Percentiles rank a stretch among this genome's conserved stretches.
Evolutionary conservation across 371 early-diverging fungal genomes (phyloP).

Genomic region (Rhizopus delemar): DNA sequence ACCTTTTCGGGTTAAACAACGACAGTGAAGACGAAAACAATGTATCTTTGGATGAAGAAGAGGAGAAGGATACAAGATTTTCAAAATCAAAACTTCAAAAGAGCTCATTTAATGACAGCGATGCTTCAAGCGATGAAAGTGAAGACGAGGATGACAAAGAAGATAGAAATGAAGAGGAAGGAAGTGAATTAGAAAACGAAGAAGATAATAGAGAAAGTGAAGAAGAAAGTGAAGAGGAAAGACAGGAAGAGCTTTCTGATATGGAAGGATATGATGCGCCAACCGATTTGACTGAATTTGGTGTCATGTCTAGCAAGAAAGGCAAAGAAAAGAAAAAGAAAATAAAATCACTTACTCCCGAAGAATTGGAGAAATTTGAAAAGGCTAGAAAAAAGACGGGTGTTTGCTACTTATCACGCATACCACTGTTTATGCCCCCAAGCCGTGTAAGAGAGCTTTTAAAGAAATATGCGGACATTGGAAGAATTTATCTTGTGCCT

Average conservation of each 20-base stretch:
- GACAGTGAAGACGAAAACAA: constrained; percentile 29
- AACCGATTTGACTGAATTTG: constrained; percentile 10
- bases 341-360: constrained; percentile 68
- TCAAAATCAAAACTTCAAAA: constrained; percentile 26
- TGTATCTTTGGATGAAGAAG: constrained; percentile 22
- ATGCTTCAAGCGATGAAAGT: constrained; percentile 30
- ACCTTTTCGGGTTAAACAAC: constrained; percentile 39
- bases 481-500: constrained; percentile 84
- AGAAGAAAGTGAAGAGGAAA: constrained; percentile 29
- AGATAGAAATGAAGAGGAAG: constrained; percentile 27
- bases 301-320: constrained; percentile 16
- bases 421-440: constrained; percentile 93
- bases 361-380: constrained; percentile 72
- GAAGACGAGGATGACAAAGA: constrained; percentile 34
- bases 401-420: constrained; percentile 86
- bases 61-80: constrained; percentile 36
- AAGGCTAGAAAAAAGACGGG: constrained; percentile 75
- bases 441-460: constrained; percentile 75
- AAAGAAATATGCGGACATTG: constrained; percentile 73
- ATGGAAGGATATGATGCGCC: constrained; percentile 22
- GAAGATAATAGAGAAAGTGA: constrained; percentile 37
- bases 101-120: constrained; percentile 28
- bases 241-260: constrained; percentile 21
- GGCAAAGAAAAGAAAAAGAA: constrained; percentile 39
- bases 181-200: constrained; percentile 29